Percentiles rank a stretch among this genome's conserved stretches.
These are phyloP conservation scores for Biscogniauxia marginata DNA, from an alignment of 2,329 filamentous ascomycete species.

Conservation along the genomic window DNA sequence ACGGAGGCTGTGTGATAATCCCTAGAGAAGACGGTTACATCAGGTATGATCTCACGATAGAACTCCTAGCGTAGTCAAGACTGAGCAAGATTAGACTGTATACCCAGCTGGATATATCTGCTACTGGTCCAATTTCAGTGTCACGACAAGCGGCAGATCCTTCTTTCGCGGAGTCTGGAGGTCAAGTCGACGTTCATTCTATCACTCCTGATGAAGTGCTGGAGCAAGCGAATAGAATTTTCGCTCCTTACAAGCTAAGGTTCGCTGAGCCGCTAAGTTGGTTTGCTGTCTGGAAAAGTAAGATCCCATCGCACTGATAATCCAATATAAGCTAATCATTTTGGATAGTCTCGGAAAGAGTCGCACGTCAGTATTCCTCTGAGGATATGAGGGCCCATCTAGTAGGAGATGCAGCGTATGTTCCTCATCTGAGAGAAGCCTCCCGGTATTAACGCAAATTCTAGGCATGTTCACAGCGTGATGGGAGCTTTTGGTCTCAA, in stretches of 20 bases:
- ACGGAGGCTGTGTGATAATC: constrained; percentile 34
- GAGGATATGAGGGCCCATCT: constrained; percentile 32
- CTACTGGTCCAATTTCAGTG: constrained; percentile 22
- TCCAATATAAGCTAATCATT: neutral
- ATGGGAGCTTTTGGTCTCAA: constrained; percentile 38
- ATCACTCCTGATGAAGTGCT: constrained; percentile 37
- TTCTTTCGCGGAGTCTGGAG: constrained; percentile 26
- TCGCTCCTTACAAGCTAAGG: constrained; percentile 32
- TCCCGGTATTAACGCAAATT: neutral
- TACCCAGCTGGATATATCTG: constrained; percentile 29
- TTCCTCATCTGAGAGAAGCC: neutral
- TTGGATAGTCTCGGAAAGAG: constrained; percentile 31
- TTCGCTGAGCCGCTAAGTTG: constrained; percentile 33
- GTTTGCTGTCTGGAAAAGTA: constrained; percentile 37
- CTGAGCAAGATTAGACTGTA: constrained; percentile 24
- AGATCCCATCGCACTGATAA: neutral
- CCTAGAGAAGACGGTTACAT: constrained; percentile 34
- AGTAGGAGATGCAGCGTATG: constrained; percentile 33
- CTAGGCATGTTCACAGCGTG: constrained; percentile 34
- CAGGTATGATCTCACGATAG: constrained; percentile 11
- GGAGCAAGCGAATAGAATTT: constrained; percentile 34
- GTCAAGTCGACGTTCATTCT: constrained; percentile 31
- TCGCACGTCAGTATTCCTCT: constrained; percentile 32
- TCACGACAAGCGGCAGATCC: constrained; percentile 25
- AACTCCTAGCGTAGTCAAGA: neutral